A percentile compares a stretch with the other conserved stretches of the same genome.
phyloP scores from a whole-genome alignment of 2,329 filamentous ascomycete genomes.

The Keithomyces neogunnii region DNA sequence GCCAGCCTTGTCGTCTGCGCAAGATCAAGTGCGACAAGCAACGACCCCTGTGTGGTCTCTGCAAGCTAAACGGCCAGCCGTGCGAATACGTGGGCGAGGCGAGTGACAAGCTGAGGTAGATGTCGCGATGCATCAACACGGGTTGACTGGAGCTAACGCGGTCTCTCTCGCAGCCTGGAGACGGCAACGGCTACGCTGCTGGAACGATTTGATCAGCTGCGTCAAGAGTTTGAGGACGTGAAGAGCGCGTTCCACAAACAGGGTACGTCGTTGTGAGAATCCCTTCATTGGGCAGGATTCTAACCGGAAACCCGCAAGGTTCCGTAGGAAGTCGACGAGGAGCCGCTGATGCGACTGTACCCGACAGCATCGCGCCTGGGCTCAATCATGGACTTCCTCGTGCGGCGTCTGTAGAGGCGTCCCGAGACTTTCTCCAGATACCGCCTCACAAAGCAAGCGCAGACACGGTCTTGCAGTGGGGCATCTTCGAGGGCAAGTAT shows the following conservation, averaged over 20 bases:
- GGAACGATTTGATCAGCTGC: constrained; percentile 10
- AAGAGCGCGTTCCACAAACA: constrained; percentile 2
- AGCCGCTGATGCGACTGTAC: neutral
- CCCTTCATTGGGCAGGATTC: too few relatives aligned
- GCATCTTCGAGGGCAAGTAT: constrained; percentile 10
- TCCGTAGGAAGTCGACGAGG: too few relatives aligned
- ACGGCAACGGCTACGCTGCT: constrained; percentile 10
- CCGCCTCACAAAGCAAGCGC: constrained; percentile 13
- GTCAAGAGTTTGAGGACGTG: constrained; percentile 9
- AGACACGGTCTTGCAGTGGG: constrained; percentile 13
- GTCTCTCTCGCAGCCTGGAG: constrained; percentile 6
- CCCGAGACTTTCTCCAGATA: constrained; percentile 13
- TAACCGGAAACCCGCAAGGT: too few relatives aligned
- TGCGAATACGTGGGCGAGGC: constrained; percentile 12
- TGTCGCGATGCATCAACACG: neutral
- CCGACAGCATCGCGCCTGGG: neutral
- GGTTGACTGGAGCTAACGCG: neutral
- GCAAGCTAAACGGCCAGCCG: constrained; percentile 8
- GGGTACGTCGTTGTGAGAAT: neutral
- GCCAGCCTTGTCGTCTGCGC: constrained; percentile 10
- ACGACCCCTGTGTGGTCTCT: constrained; percentile 11
- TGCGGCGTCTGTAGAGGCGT: constrained; percentile 7
- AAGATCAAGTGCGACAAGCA: constrained; percentile 10
- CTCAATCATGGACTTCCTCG: neutral
- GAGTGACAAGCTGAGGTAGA: constrained; percentile 12